Base-by-base conservation (phyloP, 2,329 filamentous ascomycete genomes). In the Lachnellula subtilissima region DNA sequence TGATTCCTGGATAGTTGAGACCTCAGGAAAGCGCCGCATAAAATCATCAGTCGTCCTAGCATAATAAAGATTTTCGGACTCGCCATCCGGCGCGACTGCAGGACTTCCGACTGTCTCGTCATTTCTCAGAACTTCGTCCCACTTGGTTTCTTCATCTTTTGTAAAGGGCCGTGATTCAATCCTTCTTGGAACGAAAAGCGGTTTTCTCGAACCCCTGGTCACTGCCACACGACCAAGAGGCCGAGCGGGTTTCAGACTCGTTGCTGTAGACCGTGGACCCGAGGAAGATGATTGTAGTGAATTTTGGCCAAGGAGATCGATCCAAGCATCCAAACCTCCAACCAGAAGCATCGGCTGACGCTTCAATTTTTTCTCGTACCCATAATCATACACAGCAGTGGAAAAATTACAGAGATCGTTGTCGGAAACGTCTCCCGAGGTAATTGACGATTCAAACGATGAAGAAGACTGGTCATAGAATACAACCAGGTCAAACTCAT, bases 291-390 rank as follows among this genome's bases (percentile, higher is more conserved):
- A 78, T 48, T 78, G 75, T 49, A 88, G 58, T 6, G 67, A 65
- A 45, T 60, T 62, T 51, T 66, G 47, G 50, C 94, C 93, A 65
- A 96, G 78, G n/a, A 94, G 73, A 65, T 94, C 87, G 17, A 85
- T 75, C 94, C 94, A 99, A 4, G 91, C 89, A 64, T 92, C 84
- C 11, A 99, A 72, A 0, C 94, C 94, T 17, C 94, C 94, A 52
- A 82, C 76, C 1, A 99, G 76, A 35, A 99, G 77, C 54, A 91
- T 88, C 0, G 93, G 92, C 3, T 82, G 79, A 25, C 84, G 79
- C 56, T 84, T 87, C 35, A 96, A 74, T 9, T 87, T 86, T 63
- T 88, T 89, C 15, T 86, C 85, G 56, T 87, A 88, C 63, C 92
- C 96, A 72, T 92, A 95, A 55, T 94, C 86, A 52, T 86, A 85